Evolutionary conservation across 441 rosid genomes (phyloP).

Genomic region (Dalechampia spathulata): DNA sequence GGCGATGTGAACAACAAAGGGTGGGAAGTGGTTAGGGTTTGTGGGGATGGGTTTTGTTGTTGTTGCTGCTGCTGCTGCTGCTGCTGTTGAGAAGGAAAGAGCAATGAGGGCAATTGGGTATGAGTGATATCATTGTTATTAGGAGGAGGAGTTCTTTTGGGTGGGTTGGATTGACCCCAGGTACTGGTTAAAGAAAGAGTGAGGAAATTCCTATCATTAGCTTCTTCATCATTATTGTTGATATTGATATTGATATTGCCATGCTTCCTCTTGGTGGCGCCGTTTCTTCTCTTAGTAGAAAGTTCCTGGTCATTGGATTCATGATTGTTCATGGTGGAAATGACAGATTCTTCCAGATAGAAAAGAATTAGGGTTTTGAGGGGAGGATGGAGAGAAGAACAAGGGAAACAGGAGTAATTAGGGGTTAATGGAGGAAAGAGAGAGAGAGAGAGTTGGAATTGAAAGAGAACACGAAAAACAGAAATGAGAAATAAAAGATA

Average conservation of each 20-base stretch:
- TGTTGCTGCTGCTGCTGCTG: too few species aligned
- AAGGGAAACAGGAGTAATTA: not conserved
- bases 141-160: not conserved
- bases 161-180: not conserved
- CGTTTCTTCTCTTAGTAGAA: constrained; percentile 6
- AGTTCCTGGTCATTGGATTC: not conserved
- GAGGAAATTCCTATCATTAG: constrained; percentile 10
- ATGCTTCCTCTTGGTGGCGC: not conserved
- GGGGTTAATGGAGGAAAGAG: not conserved
- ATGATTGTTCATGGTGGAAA: not conserved
- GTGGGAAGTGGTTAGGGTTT: too few species aligned
- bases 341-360: not conserved
- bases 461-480: not conserved
- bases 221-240: not conserved
- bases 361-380: not conserved
- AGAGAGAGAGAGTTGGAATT: not conserved
- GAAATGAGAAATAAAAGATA: too few species aligned
- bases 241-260: not conserved
- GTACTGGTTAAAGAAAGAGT: constrained; percentile 17
- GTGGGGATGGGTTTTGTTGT: too few species aligned
- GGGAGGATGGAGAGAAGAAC: not conserved
- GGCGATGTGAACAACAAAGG: too few species aligned
- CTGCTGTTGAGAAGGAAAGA: too few species aligned
- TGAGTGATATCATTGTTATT: not conserved
- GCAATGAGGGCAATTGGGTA: not conserved